phyloP scores from a whole-genome alignment of 768 basidiomycete species.

The Lyophyllum shimeji region DNA sequence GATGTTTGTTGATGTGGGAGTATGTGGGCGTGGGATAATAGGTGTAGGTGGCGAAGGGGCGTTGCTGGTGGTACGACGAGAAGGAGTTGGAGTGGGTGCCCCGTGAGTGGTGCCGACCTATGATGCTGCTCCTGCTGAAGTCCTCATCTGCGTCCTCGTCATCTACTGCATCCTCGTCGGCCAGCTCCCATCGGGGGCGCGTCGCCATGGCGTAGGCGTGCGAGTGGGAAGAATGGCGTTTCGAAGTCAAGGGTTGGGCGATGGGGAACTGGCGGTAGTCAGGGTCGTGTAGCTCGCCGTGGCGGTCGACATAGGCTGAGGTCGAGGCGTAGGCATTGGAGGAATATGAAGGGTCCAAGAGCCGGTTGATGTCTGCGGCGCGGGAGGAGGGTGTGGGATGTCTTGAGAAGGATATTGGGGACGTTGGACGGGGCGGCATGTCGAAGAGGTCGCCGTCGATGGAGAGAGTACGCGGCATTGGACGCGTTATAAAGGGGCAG shows the following conservation, averaged over 20 bases:
- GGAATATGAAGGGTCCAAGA: slow-evolving; percentile 65
- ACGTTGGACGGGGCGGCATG: slow-evolving; percentile 14
- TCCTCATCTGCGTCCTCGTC: slow-evolving; percentile 25
- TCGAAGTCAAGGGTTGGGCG: slow-evolving; percentile 11
- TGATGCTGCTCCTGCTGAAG: not conserved
- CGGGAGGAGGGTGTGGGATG: slow-evolving; percentile 20
- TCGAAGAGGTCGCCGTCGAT: not conserved
- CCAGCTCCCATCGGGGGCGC: slow-evolving; percentile 34
- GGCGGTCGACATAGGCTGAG: slow-evolving; percentile 56
- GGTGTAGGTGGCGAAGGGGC: slow-evolving; percentile 9
- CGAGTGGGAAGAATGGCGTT: slow-evolving; percentile 13
- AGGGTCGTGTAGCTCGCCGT: slow-evolving; percentile 66
- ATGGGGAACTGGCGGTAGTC: slow-evolving; percentile 66
- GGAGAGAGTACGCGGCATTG: slow-evolving; percentile 1
- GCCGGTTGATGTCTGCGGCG: slow-evolving; percentile 55
- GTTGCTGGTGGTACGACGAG: slow-evolving; percentile 10
- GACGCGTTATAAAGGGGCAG: slow-evolving; percentile 4
- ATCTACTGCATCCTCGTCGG: slow-evolving; percentile 22
- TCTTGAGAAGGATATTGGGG: slow-evolving; percentile 12
- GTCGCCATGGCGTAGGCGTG: slow-evolving; percentile 12
- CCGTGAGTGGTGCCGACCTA: slow-evolving; percentile 3
- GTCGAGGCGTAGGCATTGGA: slow-evolving; percentile 24
- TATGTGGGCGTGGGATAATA: not conserved
- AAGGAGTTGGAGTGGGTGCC: slow-evolving; percentile 13
- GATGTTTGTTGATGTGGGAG: slow-evolving; percentile 14